phyloP scores from a whole-genome alignment of 768 basidiomycete genomes.

The Mycena kentingensis region DNA sequence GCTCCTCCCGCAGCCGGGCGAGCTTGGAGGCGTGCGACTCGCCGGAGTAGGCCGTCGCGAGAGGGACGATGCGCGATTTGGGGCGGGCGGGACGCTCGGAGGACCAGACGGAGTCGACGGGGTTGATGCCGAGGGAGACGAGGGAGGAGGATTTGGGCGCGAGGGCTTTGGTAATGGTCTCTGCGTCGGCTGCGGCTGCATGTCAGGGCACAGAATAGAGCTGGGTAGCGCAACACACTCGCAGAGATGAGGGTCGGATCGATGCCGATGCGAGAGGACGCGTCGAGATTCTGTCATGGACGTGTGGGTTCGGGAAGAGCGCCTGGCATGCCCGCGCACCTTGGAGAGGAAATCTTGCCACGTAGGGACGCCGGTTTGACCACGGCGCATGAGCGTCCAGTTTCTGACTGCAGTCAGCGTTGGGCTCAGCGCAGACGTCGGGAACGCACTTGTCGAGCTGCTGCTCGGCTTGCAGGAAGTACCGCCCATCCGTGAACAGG shows the following conservation, averaged over 20 bases:
- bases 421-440: not conserved
- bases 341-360: constrained; percentile 88
- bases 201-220: not conserved
- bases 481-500: constrained; percentile 94
- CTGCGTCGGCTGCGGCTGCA: constrained; percentile 57
- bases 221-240: constrained; percentile 38
- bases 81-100: constrained; percentile 68
- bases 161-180: constrained; percentile 59
- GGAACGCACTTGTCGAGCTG: constrained; percentile 76
- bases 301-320: not conserved
- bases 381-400: constrained; percentile 94
- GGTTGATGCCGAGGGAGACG: constrained; percentile 67
- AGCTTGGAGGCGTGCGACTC: constrained; percentile 69
- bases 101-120: constrained; percentile 80
- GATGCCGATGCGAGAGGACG: constrained; percentile 71
- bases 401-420: constrained; percentile 47
- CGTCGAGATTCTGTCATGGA: constrained; percentile 54
- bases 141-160: constrained; percentile 56
- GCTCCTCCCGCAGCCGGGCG: constrained; percentile 58
- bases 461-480: constrained; percentile 89
- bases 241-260: constrained; percentile 78
- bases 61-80: constrained; percentile 61
- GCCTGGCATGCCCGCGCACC: constrained; percentile 36
- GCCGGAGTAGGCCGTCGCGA: constrained; percentile 79
- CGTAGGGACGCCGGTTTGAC: constrained; percentile 82